These are phyloP conservation scores for Botryotinia convoluta DNA, from an alignment of 2,329 filamentous ascomycete species.

Conservation along the genomic window DNA sequence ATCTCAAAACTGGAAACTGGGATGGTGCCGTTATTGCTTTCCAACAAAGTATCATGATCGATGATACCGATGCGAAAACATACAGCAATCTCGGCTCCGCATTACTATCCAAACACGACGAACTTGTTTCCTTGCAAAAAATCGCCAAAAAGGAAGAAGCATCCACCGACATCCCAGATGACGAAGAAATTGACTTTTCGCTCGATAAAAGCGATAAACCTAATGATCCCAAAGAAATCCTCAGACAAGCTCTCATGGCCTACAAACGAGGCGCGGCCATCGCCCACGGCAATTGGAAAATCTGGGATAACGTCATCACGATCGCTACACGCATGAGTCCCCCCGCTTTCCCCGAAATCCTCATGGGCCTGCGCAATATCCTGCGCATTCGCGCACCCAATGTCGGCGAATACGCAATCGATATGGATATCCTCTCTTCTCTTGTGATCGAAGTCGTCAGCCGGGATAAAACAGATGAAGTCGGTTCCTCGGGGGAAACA, in stretches of 20 bases:
- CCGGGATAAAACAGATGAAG: constrained; percentile 37
- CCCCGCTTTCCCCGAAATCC: constrained; percentile 70
- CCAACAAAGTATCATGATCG: constrained; percentile 75
- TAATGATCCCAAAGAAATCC: constrained; percentile 44
- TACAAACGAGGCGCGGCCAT: constrained; percentile 84
- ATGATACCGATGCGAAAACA: constrained; percentile 84
- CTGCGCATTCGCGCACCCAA: constrained; percentile 66
- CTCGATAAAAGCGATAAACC: constrained; percentile 35
- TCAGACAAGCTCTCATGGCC: constrained; percentile 74
- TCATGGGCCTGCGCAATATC: constrained; percentile 71
- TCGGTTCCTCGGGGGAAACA: constrained; percentile 19
- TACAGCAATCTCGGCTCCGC: constrained; percentile 94
- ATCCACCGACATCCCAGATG: constrained; percentile 19
- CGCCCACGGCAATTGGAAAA: constrained; percentile 82
- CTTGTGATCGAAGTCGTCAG: constrained; percentile 70
- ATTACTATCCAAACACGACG: constrained; percentile 66
- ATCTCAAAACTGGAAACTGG: constrained; percentile 74
- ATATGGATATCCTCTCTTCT: constrained; percentile 67
- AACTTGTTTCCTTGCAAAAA: constrained; percentile 43
- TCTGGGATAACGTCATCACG: constrained; percentile 95
- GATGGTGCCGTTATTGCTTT: constrained; percentile 80
- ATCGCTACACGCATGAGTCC: constrained; percentile 76
- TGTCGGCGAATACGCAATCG: constrained; percentile 74
- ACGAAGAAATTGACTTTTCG: constrained; percentile 6
- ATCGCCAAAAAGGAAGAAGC: constrained; percentile 37